Percentiles rank a stretch among this genome's conserved stretches.
phyloP scores from a whole-genome alignment of 257 asterid species.

The Solanum sejunctum region DNA sequence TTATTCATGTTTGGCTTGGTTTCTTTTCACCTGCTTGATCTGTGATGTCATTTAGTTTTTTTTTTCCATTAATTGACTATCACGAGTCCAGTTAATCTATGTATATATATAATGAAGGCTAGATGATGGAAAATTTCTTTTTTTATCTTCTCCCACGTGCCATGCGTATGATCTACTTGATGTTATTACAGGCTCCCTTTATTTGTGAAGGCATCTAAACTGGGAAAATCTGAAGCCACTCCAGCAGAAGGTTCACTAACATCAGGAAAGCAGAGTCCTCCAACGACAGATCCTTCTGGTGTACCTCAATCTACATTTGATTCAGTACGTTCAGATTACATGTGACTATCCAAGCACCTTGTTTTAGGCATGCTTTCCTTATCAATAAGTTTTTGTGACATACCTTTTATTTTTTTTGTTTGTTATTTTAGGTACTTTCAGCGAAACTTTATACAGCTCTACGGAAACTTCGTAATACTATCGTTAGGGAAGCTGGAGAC shows the following conservation, averaged over 20 bases:
- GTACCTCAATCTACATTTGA: slow-evolving; percentile 41
- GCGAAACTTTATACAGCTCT: slow-evolving; percentile 47
- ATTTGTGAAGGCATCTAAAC: slow-evolving; percentile 39
- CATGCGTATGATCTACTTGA: neutral
- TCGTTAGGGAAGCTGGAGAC: slow-evolving; percentile 56
- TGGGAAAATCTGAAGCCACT: slow-evolving; percentile 41
- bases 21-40: neutral
- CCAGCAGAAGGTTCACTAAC: slow-evolving; percentile 62
- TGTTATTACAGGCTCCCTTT: slow-evolving; percentile 51
- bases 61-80: neutral
- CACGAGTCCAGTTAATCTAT: neutral
- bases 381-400: neutral
- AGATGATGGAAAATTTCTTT: neutral
- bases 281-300: slow-evolving; percentile 22
- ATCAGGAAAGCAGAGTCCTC: slow-evolving; percentile 33
- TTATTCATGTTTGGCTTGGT: neutral
- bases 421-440: slow-evolving; percentile 37
- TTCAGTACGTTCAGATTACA: slow-evolving; percentile 30
- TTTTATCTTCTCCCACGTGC: neutral
- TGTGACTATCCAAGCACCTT: neutral
- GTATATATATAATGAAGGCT: neutral
- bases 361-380: neutral
- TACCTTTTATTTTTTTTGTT: neutral
- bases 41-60: neutral
- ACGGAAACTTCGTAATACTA: slow-evolving; percentile 47